Evolutionary conservation across 495 filamentous ascomycete species (phyloP).

Genomic region (Talaromyces thailandensis): DNA sequence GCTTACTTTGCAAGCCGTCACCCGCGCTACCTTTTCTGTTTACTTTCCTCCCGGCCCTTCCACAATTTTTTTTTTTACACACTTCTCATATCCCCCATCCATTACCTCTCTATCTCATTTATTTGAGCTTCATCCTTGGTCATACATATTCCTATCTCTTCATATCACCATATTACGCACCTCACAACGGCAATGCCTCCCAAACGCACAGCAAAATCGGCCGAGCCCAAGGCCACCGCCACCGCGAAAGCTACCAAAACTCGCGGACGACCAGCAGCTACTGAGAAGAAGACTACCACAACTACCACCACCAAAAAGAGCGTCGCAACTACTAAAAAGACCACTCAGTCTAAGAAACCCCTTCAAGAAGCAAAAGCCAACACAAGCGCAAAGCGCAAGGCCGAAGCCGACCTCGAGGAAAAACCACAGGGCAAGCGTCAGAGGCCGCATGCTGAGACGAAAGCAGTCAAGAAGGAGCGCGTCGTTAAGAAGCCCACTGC

Average conservation of each 20-base stretch:
- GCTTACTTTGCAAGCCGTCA: neutral
- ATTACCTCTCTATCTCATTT: neutral
- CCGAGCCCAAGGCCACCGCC: neutral
- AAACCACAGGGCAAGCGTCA: conserved; percentile 2
- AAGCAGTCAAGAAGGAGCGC: neutral
- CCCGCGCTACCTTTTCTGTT: neutral
- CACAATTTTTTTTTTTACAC: neutral
- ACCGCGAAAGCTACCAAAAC: neutral
- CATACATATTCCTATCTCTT: neutral
- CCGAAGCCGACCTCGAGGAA: conserved; percentile 1
- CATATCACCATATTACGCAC: neutral
- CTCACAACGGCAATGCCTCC: conserved; percentile 1
- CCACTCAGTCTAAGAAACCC: conserved; percentile 4
- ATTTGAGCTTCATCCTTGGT: neutral
- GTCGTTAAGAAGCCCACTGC: conserved; percentile 1
- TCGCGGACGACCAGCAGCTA: conserved; percentile 3
- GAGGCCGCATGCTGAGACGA: conserved; percentile 1
- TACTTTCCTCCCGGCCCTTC: neutral
- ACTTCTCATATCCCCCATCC: neutral
- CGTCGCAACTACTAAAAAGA: neutral
- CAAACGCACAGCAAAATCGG: conserved; percentile 1
- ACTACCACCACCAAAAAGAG: neutral
- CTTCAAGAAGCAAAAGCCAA: conserved; percentile 8
- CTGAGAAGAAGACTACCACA: neutral
- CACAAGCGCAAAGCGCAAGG: conserved; percentile 8